Evolutionary conservation across 2,329 filamentous ascomycete species (phyloP).

Genomic region (Xylaria sp.): DNA sequence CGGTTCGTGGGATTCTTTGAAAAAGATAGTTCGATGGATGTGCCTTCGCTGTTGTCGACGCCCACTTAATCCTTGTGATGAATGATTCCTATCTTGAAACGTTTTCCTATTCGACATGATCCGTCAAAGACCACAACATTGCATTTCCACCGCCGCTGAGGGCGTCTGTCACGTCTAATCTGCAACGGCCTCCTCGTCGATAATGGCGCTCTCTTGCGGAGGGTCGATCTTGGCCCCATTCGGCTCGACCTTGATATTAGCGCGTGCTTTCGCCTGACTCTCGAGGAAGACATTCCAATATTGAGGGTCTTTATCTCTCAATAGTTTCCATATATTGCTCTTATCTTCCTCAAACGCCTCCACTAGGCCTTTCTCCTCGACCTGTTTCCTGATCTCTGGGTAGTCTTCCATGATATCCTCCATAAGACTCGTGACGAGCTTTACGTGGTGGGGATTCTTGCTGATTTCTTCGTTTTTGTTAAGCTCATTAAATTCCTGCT

Average conservation of each 20-base stretch:
- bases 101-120: neutral
- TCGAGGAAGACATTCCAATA: conserved; percentile 72
- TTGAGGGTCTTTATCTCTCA: conserved; percentile 71
- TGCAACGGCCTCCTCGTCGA: conserved; percentile 55
- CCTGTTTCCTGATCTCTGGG: conserved; percentile 63
- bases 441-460: conserved; percentile 60
- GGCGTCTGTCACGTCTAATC: conserved; percentile 43
- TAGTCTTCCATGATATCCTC: conserved; percentile 71
- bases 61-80: neutral
- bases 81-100: neutral
- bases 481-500: conserved; percentile 62
- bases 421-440: conserved; percentile 69
- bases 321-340: conserved; percentile 58
- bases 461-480: conserved; percentile 60
- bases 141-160: neutral
- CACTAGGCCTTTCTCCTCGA: conserved; percentile 68
- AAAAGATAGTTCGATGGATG: neutral
- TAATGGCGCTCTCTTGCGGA: conserved; percentile 30
- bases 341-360: conserved; percentile 69
- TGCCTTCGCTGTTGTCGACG: neutral
- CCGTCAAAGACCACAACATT: neutral
- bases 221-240: conserved; percentile 38
- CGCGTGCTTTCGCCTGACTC: conserved; percentile 67
- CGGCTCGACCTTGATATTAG: conserved; percentile 57
- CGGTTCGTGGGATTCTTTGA: neutral